Evolutionary conservation across 257 asterid genomes (phyloP), one percentile per base, ranked within the genome.

Genomic region (Anisodus acutangulus): DNA sequence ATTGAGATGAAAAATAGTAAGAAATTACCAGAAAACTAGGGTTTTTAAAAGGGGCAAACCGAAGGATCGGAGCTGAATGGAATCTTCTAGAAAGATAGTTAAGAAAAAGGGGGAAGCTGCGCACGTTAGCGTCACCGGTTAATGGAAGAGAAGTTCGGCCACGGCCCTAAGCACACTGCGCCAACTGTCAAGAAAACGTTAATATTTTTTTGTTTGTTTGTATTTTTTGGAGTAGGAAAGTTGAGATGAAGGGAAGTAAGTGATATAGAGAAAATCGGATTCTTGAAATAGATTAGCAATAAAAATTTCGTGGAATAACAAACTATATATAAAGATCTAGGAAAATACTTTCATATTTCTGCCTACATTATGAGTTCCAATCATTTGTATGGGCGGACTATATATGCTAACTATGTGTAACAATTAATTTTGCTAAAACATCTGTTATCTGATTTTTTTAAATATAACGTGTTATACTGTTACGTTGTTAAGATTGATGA

Each of bases 321-420:
- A 2, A 41, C 26, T 22, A 22, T 22, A 22, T 22, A 22, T 22
- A 22, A 22, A 22, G 35, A 31, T 31, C 35, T 31, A 31, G 35
- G 35, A 31, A 31, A 31, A 31, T 31, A 31, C 35, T 31, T 31
- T 31, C 35, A 31, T 31, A 31, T 85, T 90, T 87, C 89, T 97
- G 69, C 91, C 37, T 62, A 19, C 6, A 62, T 19, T 62, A 19
- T 63, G 19, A 62, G 22, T 31, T 31, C 35, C 35, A 31, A 31
- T 31, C 35, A 31, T 31, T 31, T 31, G 35, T 31, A 31, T 31
- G 35, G 35, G 35, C 35, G 35, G 35, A 1, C 35, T 31, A 31
- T 31, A 31, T 31, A 31, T 31, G 35, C 35, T 1, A 31, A 31
- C 1, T 1, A 60, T 22, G 16, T 63, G 17, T 26, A 2, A 63